These are phyloP conservation scores for Hericium erinaceus DNA, from an alignment of 768 basidiomycete species.

Conservation along the genomic window DNA sequence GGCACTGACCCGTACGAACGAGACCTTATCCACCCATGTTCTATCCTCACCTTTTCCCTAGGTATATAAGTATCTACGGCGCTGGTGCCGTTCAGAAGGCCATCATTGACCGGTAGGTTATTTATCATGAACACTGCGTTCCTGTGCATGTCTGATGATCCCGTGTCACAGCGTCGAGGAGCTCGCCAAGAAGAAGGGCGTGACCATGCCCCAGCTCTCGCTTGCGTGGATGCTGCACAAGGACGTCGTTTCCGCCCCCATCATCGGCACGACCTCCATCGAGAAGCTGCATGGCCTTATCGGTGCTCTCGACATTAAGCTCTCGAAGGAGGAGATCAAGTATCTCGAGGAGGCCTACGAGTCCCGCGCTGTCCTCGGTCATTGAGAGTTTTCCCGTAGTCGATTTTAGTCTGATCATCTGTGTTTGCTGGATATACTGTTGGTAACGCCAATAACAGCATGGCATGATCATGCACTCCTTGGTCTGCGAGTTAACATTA, in stretches of 20 bases:
- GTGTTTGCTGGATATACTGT: too few species aligned
- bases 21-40: background rate
- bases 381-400: background rate
- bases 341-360: constrained; percentile 30
- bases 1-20: background rate
- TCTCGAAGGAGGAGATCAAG: constrained; percentile 32
- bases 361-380: constrained; percentile 16
- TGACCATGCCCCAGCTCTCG: constrained; percentile 28
- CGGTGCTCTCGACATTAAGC: constrained; percentile 23
- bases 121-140: background rate
- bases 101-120: background rate
- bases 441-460: too few species aligned
- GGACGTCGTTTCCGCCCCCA: background rate
- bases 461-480: too few species aligned
- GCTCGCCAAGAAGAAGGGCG: constrained; percentile 24
- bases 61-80: background rate
- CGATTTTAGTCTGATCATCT: too few species aligned
- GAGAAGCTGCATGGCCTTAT: background rate
- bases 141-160: background rate
- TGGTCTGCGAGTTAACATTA: too few species aligned
- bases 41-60: background rate
- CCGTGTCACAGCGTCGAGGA: constrained; percentile 16
- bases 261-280: background rate
- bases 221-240: constrained; percentile 24
- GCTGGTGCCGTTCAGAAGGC: background rate